Conservation (phyloP, 2,329 filamentous ascomycete species). For the Arachnomyces sp. region DNA sequence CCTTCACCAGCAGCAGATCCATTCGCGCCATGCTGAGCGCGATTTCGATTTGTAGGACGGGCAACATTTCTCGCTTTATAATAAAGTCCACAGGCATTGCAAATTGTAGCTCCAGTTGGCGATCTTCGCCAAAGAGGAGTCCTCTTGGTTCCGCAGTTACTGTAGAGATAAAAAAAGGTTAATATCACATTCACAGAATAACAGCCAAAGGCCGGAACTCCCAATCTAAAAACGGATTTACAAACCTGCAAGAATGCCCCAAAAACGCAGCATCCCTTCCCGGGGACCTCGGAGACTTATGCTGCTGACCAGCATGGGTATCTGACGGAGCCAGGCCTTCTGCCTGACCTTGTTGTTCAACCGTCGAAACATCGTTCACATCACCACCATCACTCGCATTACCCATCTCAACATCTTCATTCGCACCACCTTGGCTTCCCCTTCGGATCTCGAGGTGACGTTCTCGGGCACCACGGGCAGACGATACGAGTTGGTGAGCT, state of each 20-base stretch:
- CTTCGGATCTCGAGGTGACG: slow-evolving; percentile 22
- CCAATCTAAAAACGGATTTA: slow-evolving; percentile 3
- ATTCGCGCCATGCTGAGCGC: slow-evolving; percentile 44
- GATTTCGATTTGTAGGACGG: slow-evolving; percentile 82
- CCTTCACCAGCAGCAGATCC: slow-evolving; percentile 16
- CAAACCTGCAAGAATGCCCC: slow-evolving; percentile 35
- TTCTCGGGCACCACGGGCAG: slow-evolving; percentile 36
- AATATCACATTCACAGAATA: slow-evolving; percentile 2
- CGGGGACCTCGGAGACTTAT: slow-evolving; percentile 25
- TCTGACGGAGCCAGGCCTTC: not conserved
- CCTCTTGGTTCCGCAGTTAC: slow-evolving; percentile 89
- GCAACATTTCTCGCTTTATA: slow-evolving; percentile 86
- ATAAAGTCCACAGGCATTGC: slow-evolving; percentile 94
- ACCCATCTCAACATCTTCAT: slow-evolving; percentile 13
- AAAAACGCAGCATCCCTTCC: slow-evolving; percentile 30
- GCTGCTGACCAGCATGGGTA: not conserved
- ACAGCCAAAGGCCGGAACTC: not conserved
- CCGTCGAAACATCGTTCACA: not conserved
- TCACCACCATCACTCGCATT: slow-evolving; percentile 12
- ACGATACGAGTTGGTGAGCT: slow-evolving; percentile 40
- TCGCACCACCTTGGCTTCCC: slow-evolving; percentile 12
- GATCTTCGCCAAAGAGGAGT: slow-evolving; percentile 93
- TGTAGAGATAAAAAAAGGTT: slow-evolving; percentile 31
- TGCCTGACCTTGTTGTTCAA: not conserved
- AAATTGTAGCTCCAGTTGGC: slow-evolving; percentile 87